Evolutionary conservation across 2,329 filamentous ascomycete genomes (phyloP).

Genomic region (Grosmannia penicillata): DNA sequence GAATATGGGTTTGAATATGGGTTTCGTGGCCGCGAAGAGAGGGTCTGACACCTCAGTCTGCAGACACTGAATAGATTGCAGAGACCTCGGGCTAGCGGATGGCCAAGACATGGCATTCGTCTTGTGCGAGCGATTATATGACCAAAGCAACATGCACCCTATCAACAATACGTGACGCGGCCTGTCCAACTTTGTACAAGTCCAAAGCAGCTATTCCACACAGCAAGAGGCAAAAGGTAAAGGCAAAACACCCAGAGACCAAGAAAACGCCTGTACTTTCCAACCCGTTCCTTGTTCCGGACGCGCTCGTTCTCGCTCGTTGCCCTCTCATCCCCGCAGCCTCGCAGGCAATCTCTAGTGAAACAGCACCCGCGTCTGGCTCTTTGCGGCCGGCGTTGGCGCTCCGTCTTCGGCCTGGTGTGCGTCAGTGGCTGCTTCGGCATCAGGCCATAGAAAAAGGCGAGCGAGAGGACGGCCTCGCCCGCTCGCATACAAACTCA

Average conservation of each 20-base stretch:
- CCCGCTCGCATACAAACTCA: constrained; percentile 28
- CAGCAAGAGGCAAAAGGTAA: neutral
- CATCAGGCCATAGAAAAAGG: neutral
- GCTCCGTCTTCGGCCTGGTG: constrained; percentile 24
- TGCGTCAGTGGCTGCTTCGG: no score
- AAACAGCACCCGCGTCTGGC: constrained; percentile 21
- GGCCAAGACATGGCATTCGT: neutral
- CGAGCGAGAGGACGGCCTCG: neutral
- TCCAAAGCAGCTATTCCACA: neutral
- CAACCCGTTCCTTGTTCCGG: neutral
- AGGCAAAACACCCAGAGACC: neutral
- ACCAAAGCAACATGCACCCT: no score
- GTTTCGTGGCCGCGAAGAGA: no score
- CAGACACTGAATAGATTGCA: no score
- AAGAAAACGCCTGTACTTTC: neutral
- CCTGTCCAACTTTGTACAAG: neutral
- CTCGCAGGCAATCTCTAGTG: constrained; percentile 23
- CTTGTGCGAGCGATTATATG: neutral
- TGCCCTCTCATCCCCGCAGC: neutral
- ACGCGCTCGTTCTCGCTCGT: neutral
- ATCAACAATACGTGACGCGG: no score
- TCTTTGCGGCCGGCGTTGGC: constrained; percentile 17
- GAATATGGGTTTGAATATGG: no score
- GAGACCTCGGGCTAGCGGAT: no score
- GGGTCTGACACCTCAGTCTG: no score